These are phyloP conservation scores for Xylaria sp. DNA, from an alignment of 2,329 filamentous ascomycete genomes.

Conservation along the genomic window DNA sequence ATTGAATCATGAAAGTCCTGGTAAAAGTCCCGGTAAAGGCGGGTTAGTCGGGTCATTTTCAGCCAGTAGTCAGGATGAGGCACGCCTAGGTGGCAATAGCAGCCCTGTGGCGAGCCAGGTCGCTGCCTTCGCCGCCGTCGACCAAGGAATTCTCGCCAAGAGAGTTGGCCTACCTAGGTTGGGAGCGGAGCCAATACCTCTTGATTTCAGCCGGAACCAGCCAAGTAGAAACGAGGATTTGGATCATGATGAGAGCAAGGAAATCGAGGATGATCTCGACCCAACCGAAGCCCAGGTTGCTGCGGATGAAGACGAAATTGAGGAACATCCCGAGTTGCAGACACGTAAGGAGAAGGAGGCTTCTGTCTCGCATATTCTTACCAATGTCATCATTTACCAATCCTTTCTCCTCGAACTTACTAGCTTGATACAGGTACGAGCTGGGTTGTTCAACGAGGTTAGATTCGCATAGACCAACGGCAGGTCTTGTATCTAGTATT, in stretches of 20 bases:
- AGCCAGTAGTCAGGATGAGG: conserved; percentile 49
- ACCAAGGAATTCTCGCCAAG: conserved; percentile 68
- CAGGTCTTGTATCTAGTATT: background rate
- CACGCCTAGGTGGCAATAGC: conserved; percentile 44
- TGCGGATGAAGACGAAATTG: conserved; percentile 45
- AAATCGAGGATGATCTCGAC: conserved; percentile 43
- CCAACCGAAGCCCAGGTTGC: conserved; percentile 41
- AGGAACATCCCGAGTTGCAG: conserved; percentile 43
- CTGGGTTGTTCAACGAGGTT: conserved; percentile 80
- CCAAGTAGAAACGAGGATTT: conserved; percentile 37
- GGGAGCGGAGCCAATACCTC: conserved; percentile 58
- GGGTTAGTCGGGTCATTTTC: conserved; percentile 55
- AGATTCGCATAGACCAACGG: conserved; percentile 61
- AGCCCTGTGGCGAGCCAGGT: conserved; percentile 60
- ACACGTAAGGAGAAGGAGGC: conserved; percentile 57
- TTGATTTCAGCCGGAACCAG: conserved; percentile 54
- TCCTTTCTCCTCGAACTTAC: conserved; percentile 82
- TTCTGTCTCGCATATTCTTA: conserved; percentile 80
- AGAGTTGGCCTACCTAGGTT: conserved; percentile 61
- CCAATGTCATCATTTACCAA: conserved; percentile 81
- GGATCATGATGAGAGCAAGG: conserved; percentile 44
- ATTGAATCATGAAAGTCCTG: conserved; percentile 51
- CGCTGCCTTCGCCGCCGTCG: conserved; percentile 70
- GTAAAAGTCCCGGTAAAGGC: conserved; percentile 38
- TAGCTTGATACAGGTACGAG: conserved; percentile 77